Base-by-base conservation (phyloP, 176 grass and related monocot genomes). In the Triticum urartu region DNA sequence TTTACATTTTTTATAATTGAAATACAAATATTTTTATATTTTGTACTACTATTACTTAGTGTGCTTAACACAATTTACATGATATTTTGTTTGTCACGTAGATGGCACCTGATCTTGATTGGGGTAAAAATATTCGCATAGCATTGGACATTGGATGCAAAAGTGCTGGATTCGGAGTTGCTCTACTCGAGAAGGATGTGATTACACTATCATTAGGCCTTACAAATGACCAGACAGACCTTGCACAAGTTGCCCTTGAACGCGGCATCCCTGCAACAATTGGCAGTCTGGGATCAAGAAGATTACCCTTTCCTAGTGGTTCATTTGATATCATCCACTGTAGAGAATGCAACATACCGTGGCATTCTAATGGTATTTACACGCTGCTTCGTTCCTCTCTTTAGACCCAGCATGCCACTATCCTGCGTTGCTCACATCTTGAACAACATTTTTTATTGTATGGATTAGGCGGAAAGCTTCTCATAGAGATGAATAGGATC, bases 81-180 rank as follows among this genome's bases (percentile, higher is more conserved):
- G 14, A 68, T 40, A 76, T 43, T 84, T 81, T 89, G n/a, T 91
- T 90, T 89, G 11, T 86, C 76, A 86, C 65, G 71, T 77, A 98
- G 96, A 91, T 95, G 92, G 96, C 84, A 89, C 96, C 96, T 43
- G 96, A 98, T 83, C 88, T 98, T 82, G 93, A 98, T 83, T 98
- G 91, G 91, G 96, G 96, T 47, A 98, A 95, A 89, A 98, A 98
- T 81, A 98, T 98, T 67, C 96, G 88, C 12, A 39, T 91, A 81
- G 21, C 95, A 68, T 85, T 98, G 79, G 93, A 98, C 80, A 92
- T 98, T 66, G 92, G 93, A 83, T 92, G 86, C 88, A 85, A 86
- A 71, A 91, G 93, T 86, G 86, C 91, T 83, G 89, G 86, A 32
- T 92, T 98, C 89, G 91, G 92, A 81, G 87, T 76, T 4, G 61